Base-by-base conservation (phyloP, 805 yeast species). In the Spencermartinsiella europaea region DNA sequence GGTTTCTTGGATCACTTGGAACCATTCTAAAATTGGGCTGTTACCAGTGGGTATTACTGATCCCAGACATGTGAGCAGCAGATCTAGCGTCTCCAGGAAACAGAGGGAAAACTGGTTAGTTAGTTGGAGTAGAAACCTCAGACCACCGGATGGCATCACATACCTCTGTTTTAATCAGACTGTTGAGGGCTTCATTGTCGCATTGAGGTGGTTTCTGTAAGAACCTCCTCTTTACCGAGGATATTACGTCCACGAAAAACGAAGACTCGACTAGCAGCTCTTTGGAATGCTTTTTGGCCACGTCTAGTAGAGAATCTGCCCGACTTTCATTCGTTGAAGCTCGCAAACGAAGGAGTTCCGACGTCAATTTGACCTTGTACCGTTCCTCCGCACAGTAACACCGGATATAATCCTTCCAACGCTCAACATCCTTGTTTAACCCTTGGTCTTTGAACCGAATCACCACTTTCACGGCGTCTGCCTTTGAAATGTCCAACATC, bases 341-440 rank as follows among this genome's bases (percentile, higher is more conserved):
- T 15, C 22, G n/a, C 15, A 38, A 8, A 12, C 21, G 20, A 7
- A 38, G 21, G 8, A 38, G 34, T 22, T 38, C 42, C 5, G 35
- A 28, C 10, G 54, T 52, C 16, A 52, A 22, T 34, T 50, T 53
- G 20, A 57, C 34, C 2, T 46, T 21, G 25, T 52, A 48, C 27
- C 56, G 35, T 19, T 52, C 21, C 42, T 58, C 62, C 8, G 54
- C 37, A 19, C 46, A 46, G 40, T 55, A 57, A 37, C 38, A 38
- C 19, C 54, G 39, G 1, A 34, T 41, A 38, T 50, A 52, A 17
- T 43, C 39, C 27, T 17, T n/a, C 10, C 37, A 21, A 33, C 50
- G 44, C 35, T 45, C 35, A 16, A 45, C 48, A 5, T 49, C 37
- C 19, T 44, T 44, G 7, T 36, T 21, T 15, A 42, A 38, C 8